Conservation (phyloP, 2,329 filamentous ascomycete species). For the Penicillium vulpinum region DNA sequence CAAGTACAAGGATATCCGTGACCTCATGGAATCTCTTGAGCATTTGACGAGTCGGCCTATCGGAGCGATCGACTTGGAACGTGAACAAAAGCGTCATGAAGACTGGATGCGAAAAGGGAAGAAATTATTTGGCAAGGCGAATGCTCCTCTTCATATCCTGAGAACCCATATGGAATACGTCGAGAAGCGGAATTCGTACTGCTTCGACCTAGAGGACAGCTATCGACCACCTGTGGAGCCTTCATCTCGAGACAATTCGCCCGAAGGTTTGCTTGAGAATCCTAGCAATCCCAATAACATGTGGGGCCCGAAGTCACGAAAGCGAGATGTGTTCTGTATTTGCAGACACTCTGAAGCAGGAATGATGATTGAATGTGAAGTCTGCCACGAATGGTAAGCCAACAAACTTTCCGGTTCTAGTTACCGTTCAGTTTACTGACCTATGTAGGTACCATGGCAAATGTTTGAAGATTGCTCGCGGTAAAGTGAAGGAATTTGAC, state of each 20-base stretch:
- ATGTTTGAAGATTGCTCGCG: slow-evolving; percentile 93
- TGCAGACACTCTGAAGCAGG: slow-evolving; percentile 90
- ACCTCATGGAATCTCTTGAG: slow-evolving; percentile 81
- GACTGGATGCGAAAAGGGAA: slow-evolving; percentile 99
- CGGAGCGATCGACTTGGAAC: slow-evolving; percentile 89
- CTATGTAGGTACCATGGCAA: slow-evolving; percentile 85
- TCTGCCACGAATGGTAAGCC: slow-evolving; percentile 92
- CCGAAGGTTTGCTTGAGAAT: slow-evolving; percentile 56
- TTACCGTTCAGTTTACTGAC: slow-evolving; percentile 32
- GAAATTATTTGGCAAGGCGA: slow-evolving; percentile 96
- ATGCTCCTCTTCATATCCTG: slow-evolving; percentile 92
- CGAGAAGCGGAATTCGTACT: slow-evolving; percentile 81
- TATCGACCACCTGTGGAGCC: slow-evolving; percentile 90
- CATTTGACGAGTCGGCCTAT: slow-evolving; percentile 90
- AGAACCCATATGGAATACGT: slow-evolving; percentile 94
- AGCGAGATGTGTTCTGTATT: slow-evolving; percentile 91
- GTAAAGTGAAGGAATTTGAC: slow-evolving; percentile 97
- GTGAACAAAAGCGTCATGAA: slow-evolving; percentile 90
- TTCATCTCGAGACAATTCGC: slow-evolving; percentile 76
- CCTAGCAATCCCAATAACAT: slow-evolving; percentile 25
- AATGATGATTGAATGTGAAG: slow-evolving; percentile 99
- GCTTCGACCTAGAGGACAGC: slow-evolving; percentile 87
- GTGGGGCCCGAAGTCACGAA: slow-evolving; percentile 53
- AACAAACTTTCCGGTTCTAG: not conserved
- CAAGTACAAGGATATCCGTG: slow-evolving; percentile 83